phyloP scores from a whole-genome alignment of 148 eudicot species.

The Fallopia convolvulus region DNA sequence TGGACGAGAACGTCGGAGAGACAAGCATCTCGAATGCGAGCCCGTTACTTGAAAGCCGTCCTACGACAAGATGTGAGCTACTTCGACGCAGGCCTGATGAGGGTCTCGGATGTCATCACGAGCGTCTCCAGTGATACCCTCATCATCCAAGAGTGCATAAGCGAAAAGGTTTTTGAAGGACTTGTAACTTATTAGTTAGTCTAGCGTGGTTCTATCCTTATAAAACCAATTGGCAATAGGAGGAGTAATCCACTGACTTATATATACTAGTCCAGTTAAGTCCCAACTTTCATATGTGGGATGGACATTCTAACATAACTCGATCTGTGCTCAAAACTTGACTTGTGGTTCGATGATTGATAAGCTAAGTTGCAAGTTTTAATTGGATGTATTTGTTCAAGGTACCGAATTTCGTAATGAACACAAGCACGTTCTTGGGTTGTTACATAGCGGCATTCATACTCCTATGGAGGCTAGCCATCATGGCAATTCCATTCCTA shows the following conservation, averaged over 20 bases:
- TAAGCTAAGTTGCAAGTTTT: background rate
- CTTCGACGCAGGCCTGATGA: conserved; percentile 21
- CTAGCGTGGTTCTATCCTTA: too few relatives aligned
- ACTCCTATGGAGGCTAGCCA: conserved; percentile 64
- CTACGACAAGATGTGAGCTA: conserved; percentile 31
- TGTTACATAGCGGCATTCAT: conserved; percentile 49
- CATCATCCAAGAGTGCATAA: conserved; percentile 27
- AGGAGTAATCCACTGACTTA: too few relatives aligned
- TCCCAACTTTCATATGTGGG: too few relatives aligned
- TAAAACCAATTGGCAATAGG: too few relatives aligned
- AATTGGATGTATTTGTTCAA: conserved; percentile 8
- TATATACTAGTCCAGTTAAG: too few relatives aligned
- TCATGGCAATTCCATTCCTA: conserved; percentile 60
- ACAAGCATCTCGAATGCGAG: conserved; percentile 24
- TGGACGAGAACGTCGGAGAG: conserved; percentile 36
- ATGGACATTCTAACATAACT: too few relatives aligned
- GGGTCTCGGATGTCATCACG: conserved; percentile 23
- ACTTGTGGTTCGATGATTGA: background rate
- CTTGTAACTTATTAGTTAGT: too few relatives aligned
- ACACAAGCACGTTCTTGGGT: conserved; percentile 51
- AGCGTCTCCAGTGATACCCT: conserved; percentile 28
- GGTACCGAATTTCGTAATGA: conserved; percentile 80
- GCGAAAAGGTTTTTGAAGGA: conserved; percentile 22
- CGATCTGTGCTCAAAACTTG: background rate
- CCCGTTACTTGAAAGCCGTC: conserved; percentile 28